phyloP scores from a whole-genome alignment of 805 yeast species.

The Sugiyamaella smithiae region DNA sequence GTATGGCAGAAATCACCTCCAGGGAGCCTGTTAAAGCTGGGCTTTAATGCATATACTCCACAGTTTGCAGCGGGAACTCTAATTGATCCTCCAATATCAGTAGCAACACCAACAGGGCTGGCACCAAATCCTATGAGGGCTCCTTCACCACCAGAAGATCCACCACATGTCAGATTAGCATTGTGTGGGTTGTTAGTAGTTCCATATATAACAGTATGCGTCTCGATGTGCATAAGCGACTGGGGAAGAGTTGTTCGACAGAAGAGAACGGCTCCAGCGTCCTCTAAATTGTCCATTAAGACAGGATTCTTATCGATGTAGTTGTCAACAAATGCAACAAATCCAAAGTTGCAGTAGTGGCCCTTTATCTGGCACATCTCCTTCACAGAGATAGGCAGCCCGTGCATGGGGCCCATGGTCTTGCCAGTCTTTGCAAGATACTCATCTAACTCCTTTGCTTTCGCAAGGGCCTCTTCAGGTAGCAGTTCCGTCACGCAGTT shows the following conservation, averaged over 20 bases:
- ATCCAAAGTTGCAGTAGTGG: slow-evolving; percentile 51
- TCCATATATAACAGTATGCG: slow-evolving; percentile 6
- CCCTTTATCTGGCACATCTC: slow-evolving; percentile 54
- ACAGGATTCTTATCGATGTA: slow-evolving; percentile 8
- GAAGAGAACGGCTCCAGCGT: slow-evolving; percentile 55
- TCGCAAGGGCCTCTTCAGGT: slow-evolving; percentile 19
- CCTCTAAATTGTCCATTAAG: slow-evolving; percentile 36
- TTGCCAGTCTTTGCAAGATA: slow-evolving; percentile 46
- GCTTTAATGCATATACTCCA: slow-evolving; percentile 50
- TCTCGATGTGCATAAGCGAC: slow-evolving; percentile 41
- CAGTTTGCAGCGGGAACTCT: slow-evolving; percentile 53
- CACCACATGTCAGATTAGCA: slow-evolving; percentile 39
- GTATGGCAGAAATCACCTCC: slow-evolving; percentile 38
- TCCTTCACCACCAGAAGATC: slow-evolving; percentile 55
- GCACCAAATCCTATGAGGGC: slow-evolving; percentile 48
- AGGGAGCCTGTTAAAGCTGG: slow-evolving; percentile 50
- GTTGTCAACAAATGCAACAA: slow-evolving; percentile 27
- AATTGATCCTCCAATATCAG: slow-evolving; percentile 57
- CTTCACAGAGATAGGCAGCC: slow-evolving; percentile 60
- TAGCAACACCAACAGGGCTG: slow-evolving; percentile 52
- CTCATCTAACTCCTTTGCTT: slow-evolving; percentile 43
- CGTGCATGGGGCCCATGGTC: slow-evolving; percentile 55
- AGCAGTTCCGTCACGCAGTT: slow-evolving; percentile 44
- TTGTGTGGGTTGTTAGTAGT: slow-evolving; percentile 10
- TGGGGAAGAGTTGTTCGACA: slow-evolving; percentile 57